Conservation (phyloP, 2,329 filamentous ascomycete species). For the Talaromyces sp. region DNA sequence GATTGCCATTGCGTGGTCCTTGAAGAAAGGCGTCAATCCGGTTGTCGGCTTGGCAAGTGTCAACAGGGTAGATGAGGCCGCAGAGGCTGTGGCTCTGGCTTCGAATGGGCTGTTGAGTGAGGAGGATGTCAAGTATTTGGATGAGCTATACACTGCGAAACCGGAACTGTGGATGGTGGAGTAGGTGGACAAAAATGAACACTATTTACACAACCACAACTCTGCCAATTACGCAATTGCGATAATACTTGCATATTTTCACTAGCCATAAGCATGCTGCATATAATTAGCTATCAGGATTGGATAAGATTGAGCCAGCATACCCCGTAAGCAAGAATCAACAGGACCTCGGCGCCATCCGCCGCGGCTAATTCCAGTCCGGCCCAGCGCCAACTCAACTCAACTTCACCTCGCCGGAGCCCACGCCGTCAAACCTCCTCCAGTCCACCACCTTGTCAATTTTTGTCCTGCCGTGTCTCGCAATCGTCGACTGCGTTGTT, state of each 20-base stretch:
- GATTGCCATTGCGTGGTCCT: slow-evolving; percentile 37
- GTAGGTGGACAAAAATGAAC: not conserved
- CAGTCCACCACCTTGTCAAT: not conserved
- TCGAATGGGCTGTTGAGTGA: not conserved
- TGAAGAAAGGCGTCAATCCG: slow-evolving; percentile 41
- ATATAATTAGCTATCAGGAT: too few species aligned
- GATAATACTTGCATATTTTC: too few species aligned
- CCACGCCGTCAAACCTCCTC: not conserved
- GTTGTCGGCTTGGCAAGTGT: slow-evolving; percentile 38
- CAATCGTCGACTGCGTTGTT: not conserved
- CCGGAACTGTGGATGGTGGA: not conserved
- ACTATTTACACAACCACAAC: too few species aligned
- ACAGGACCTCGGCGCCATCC: not conserved
- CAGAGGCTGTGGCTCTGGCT: not conserved
- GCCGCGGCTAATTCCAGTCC: not conserved
- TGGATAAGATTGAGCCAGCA: too few species aligned
- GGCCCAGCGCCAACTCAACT: not conserved
- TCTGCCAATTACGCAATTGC: too few species aligned
- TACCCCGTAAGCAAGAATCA: too few species aligned
- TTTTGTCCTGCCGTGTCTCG: not conserved
- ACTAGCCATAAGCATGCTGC: too few species aligned
- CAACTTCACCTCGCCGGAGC: not conserved
- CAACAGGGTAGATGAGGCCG: slow-evolving; percentile 2
- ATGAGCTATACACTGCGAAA: slow-evolving; percentile 1
- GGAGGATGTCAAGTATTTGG: not conserved